These are phyloP conservation scores for Penicillium simplicissimum DNA, from an alignment of 495 filamentous ascomycete genomes.

Conservation along the genomic window DNA sequence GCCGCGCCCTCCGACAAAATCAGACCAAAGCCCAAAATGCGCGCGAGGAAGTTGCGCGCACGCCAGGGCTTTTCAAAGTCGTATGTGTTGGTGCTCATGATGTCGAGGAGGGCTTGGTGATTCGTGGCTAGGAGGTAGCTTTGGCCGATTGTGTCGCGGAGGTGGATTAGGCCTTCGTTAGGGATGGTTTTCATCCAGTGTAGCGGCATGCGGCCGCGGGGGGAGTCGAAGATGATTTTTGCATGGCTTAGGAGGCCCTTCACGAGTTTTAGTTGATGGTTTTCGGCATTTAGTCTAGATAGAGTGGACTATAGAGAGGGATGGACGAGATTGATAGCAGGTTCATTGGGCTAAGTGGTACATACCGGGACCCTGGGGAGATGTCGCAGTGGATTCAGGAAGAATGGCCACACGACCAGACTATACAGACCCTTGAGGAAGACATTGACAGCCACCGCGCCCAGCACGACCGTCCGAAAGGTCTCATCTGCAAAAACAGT, in stretches of 20 bases:
- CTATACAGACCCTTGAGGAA: conserved; percentile 43
- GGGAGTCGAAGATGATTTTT: conserved; percentile 51
- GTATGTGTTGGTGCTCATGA: conserved; percentile 57
- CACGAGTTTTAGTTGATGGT: background rate
- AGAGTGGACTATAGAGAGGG: too few relatives aligned
- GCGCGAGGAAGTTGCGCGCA: conserved; percentile 55
- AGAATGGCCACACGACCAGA: conserved; percentile 66
- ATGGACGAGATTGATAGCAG: background rate
- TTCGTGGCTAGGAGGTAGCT: conserved; percentile 42
- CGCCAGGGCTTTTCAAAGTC: conserved; percentile 54
- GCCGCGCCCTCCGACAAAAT: conserved; percentile 80
- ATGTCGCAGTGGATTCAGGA: conserved; percentile 69
- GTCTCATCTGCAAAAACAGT: conserved; percentile 28
- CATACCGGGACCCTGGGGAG: conserved; percentile 59
- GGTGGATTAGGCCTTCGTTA: conserved; percentile 86
- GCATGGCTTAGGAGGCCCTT: conserved; percentile 59
- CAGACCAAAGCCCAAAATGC: conserved; percentile 74
- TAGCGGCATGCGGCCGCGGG: conserved; percentile 61
- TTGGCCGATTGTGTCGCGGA: conserved; percentile 49
- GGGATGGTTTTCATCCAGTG: conserved; percentile 73
- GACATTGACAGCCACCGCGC: conserved; percentile 30
- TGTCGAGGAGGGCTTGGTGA: conserved; percentile 50
- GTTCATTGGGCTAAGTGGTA: background rate
- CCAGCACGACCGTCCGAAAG: conserved; percentile 26
- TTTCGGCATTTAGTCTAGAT: too few relatives aligned